Conservation (phyloP, 352 stramenopile species). For the Pythium dissotocum region DNA sequence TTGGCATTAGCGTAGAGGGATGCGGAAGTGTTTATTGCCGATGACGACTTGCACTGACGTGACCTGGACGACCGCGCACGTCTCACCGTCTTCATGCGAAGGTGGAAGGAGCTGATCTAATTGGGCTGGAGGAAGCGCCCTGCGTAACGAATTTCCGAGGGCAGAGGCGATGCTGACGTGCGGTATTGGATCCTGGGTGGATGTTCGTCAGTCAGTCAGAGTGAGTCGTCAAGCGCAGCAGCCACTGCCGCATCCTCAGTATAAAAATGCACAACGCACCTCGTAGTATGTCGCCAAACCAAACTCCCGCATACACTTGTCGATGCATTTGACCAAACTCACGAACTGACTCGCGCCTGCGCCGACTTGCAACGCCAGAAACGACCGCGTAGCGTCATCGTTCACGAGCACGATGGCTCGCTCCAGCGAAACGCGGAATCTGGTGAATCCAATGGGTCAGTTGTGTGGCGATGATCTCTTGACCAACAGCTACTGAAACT, state of each 20-base stretch:
- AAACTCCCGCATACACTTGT: conserved; percentile 62
- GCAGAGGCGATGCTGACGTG: conserved; percentile 82
- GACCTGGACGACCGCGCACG: conserved; percentile 19
- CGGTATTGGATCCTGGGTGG: conserved; percentile 63
- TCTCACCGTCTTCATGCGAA: conserved; percentile 16
- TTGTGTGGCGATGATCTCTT: not conserved
- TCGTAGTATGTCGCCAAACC: conserved; percentile 60
- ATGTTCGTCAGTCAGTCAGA: conserved; percentile 6
- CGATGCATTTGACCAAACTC: conserved; percentile 51
- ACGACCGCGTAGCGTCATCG: conserved; percentile 75
- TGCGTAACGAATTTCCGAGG: conserved; percentile 45
- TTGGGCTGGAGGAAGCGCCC: conserved; percentile 41
- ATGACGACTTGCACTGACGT: conserved; percentile 63
- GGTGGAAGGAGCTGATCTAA: conserved; percentile 26
- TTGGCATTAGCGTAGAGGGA: conserved; percentile 46
- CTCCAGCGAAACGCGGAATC: conserved; percentile 48
- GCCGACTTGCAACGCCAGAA: conserved; percentile 56
- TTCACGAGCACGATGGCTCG: conserved; percentile 58
- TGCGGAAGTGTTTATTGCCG: conserved; percentile 84
- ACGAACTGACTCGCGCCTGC: conserved; percentile 38
- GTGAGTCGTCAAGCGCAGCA: conserved; percentile 38
- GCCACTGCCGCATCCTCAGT: conserved; percentile 31
- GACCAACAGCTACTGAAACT: conserved; percentile 1
- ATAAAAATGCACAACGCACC: conserved; percentile 31
- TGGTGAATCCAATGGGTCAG: conserved; percentile 10